Percentiles rank a stretch among this genome's conserved stretches.
These are phyloP conservation scores for Linum lewisii DNA, from an alignment of 345 rosid genomes.

Conservation along the genomic window DNA sequence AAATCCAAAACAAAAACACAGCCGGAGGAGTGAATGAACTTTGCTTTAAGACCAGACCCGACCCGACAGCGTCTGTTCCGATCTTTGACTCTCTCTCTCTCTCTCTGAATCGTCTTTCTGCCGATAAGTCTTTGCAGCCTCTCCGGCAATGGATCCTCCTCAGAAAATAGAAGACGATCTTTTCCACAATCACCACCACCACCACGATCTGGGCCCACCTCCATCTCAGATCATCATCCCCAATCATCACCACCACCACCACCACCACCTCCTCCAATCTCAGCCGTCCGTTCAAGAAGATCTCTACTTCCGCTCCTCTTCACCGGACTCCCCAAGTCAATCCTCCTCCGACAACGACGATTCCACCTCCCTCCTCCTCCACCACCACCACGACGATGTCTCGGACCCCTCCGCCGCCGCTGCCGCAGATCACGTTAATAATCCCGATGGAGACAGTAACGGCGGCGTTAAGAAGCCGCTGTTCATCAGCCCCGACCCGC, in stretches of 20 bases:
- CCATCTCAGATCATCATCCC: conserved; percentile 25
- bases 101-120: not conserved
- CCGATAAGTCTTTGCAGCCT: not conserved
- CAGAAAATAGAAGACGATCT: not conserved
- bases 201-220: conserved; percentile 38
- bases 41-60: not conserved
- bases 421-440: not conserved
- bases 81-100: not conserved
- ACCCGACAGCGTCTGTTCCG: not conserved
- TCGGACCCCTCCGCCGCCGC: too few species aligned
- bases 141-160: not conserved
- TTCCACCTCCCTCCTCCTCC: not conserved
- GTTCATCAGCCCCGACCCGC: conserved; percentile 65
- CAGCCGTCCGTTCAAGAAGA: conserved; percentile 44
- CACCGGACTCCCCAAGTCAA: conserved; percentile 45
- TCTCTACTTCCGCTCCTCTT: conserved; percentile 62
- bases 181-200: conserved; percentile 15
- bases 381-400: not conserved
- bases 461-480: conserved; percentile 12
- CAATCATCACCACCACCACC: conserved; percentile 27
- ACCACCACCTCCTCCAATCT: conserved; percentile 42
- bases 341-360: conserved; percentile 38
- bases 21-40: not conserved
- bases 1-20: not conserved
- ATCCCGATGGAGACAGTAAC: conserved; percentile 6